Base-by-base conservation (phyloP, 108 stramenopile species). In the Aureococcus anophagefferens region DNA sequence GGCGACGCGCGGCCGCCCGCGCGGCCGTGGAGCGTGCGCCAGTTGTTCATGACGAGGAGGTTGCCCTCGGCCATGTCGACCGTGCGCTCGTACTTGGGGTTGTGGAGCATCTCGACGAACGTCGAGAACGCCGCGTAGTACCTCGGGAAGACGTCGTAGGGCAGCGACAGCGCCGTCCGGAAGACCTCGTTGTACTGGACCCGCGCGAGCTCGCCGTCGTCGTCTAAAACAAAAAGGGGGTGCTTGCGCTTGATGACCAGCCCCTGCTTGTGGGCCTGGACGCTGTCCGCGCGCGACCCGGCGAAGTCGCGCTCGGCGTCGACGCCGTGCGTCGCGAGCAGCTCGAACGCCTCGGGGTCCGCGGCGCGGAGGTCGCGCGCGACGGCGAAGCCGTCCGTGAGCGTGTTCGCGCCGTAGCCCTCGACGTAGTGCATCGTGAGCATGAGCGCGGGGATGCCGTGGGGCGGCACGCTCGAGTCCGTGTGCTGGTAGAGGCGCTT, bases 61-160 rank as follows among this genome's bases (percentile, higher is more conserved):
- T 15, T 59, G 17, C 51, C 51, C 51, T 21, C 21, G 17, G 17
- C 21, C 51, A 59, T 59, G 51, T 15, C 17, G 51, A 59, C 51
- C 17, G 51, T 59, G 17, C 51, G 51, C 51, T 59, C 51, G 51
- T 59, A 59, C 17, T 15, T 59, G 17, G 51, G 51, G 21, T 59
- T 21, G 51, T 59, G 51, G 51, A 59, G 15, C 17, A 59, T 15
- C 17, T 15, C 15, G 51, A 18, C 21, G 51, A 59, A 59, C 51
- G 21, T 15, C 17, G 15, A 15, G 51, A 59, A 21, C 17, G 51
- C 51, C 21, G 51, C 51, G 51, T 59, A 59, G 17, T 21, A 59
- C 51, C 51, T 59, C 51, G 51, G 51, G 51, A 59, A 59, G 17
- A 59, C 51, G 51, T 59, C 51, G 51, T 59, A 59, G 17, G 51